Base-by-base conservation (phyloP, 306 rosid species). In the Ormosia emarginata region DNA sequence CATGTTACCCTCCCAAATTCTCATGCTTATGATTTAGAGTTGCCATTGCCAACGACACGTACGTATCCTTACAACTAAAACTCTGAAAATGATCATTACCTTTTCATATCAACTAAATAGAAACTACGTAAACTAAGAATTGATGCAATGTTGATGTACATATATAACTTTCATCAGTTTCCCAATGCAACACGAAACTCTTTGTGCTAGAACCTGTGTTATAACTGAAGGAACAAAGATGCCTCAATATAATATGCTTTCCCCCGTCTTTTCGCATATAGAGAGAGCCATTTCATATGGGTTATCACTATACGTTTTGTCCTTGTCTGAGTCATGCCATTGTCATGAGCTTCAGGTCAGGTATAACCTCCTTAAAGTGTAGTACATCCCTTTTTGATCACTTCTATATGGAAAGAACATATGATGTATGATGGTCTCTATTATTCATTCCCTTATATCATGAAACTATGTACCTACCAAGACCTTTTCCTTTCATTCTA, bases 321-420 rank as follows among this genome's bases (percentile, higher is more conserved):
- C 81, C 50, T 24, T 65, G 55, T 57, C 13, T 73, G 53, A 55
- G 52, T 83, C 89, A 83, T 87, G 83, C 77, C 52, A 58, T 75
- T 59, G 24, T 59, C 82, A 74, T 84, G 88, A 84, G 39, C 50
- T 81, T 52, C 49, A 63, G 59, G 47, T 80, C 76, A 55, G 17
- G 11, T 58, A 58, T 50, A 73, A 81, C 59, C 68, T 50, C 82
- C 52, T 68, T 67, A 32, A 34, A 44, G 40, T 24, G 7, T 43
- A 13, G 7, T 43, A 13, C 14, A 73, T 58, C 32, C 40, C 47
- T 33, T 68, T 76, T 69, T 76, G n/a, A 63, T 63, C 4, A 11
- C 39, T 58, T 32, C 41, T 18, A 55, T 36, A 71, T 65, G 18
- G 49, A 52, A 64, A 7, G 4, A 73, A 49, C 41, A 41, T 40